Percentiles rank a stretch among this genome's conserved stretches.
phyloP scores from a whole-genome alignment of 371 early-diverging fungal genomes.

The Circinella minor region DNA sequence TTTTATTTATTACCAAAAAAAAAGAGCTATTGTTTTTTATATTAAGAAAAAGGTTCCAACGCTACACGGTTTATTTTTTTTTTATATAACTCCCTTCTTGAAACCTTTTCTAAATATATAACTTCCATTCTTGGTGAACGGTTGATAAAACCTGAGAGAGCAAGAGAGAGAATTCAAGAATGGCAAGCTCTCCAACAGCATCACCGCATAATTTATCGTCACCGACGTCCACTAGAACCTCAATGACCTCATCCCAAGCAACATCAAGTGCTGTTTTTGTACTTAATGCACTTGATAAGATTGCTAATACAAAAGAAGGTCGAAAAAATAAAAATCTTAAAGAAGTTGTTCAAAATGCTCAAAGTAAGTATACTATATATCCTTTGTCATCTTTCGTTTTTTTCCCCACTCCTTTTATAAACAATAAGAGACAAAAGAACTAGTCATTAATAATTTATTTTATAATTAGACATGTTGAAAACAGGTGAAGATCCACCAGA shows the following conservation, averaged over 20 bases:
- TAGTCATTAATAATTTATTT: background rate
- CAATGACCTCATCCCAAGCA: slow-evolving; percentile 33
- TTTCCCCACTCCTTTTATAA: too few species aligned
- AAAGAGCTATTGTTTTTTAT: too few species aligned
- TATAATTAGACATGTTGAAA: slow-evolving; percentile 35
- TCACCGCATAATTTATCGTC: slow-evolving; percentile 37
- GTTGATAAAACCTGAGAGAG: background rate
- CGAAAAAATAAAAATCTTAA: slow-evolving; percentile 59
- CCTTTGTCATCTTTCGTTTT: too few species aligned
- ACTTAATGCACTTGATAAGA: slow-evolving; percentile 68
- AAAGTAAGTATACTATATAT: slow-evolving; percentile 29
- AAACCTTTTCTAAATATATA: too few species aligned
- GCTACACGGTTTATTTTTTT: too few species aligned
- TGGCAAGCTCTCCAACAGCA: slow-evolving; percentile 33
- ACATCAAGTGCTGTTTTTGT: slow-evolving; percentile 65
- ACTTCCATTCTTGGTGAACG: background rate
- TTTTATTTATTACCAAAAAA: background rate
- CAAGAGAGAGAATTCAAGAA: background rate
- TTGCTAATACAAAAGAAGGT: slow-evolving; percentile 56
- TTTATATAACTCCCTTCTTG: too few species aligned
- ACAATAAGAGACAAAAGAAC: background rate
- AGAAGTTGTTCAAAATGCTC: slow-evolving; percentile 48
- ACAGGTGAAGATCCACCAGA: slow-evolving; percentile 46
- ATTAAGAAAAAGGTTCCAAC: too few species aligned
- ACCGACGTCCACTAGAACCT: slow-evolving; percentile 25